Evolutionary conservation across 2,329 filamentous ascomycete genomes (phyloP).

Genomic region (Sclerotinia glacialis): DNA sequence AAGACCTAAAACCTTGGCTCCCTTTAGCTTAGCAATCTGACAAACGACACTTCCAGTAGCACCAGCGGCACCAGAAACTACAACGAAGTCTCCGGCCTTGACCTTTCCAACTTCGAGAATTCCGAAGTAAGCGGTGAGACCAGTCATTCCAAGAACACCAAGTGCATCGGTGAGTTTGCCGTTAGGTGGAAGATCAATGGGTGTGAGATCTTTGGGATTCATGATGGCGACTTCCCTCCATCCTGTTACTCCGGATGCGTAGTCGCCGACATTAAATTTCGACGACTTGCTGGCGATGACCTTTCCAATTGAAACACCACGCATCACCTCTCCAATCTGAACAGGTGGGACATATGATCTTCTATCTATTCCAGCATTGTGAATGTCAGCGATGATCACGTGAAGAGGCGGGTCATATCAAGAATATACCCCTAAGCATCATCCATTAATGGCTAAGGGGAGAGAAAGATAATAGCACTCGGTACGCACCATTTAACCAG

Average conservation of each 20-base stretch:
- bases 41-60: constrained; percentile 74
- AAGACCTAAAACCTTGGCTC: constrained; percentile 59
- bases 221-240: constrained; percentile 67
- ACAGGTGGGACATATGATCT: constrained; percentile 68
- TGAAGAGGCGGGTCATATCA: constrained; percentile 4
- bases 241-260: constrained; percentile 54
- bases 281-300: constrained; percentile 59
- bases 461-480: background rate
- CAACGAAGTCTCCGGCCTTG: constrained; percentile 68
- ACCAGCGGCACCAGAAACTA: constrained; percentile 74
- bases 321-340: constrained; percentile 66
- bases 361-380: constrained; percentile 37
- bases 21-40: constrained; percentile 74
- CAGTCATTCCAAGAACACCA: constrained; percentile 62
- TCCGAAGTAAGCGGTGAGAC: constrained; percentile 74
- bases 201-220: constrained; percentile 49
- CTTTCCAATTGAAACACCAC: constrained; percentile 57
- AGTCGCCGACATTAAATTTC: constrained; percentile 54
- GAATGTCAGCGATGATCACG: constrained; percentile 4
- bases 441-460: constrained; percentile 5
- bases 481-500: constrained; percentile 59
- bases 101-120: constrained; percentile 66
- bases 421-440: background rate
- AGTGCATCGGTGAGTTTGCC: constrained; percentile 56
- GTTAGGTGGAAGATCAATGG: constrained; percentile 44